Conservation (phyloP, 345 rosid genomes). For the Eucalyptus leucophloia region DNA sequence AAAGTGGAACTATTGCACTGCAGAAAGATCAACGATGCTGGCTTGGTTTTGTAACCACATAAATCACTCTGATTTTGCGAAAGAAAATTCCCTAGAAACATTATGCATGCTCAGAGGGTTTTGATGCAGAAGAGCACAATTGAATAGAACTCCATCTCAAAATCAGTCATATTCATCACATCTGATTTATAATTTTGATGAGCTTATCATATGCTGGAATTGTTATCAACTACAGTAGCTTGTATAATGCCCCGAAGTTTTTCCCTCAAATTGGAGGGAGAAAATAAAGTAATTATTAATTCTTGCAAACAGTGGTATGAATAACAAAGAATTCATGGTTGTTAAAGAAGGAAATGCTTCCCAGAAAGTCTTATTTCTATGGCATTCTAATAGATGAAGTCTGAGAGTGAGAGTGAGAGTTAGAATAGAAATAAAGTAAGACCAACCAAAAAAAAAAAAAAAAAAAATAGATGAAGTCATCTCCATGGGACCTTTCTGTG, state of each 20-base stretch:
- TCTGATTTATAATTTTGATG: background rate
- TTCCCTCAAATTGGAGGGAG: background rate
- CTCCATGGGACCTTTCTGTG: background rate
- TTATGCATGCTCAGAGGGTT: background rate
- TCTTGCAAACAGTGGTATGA: background rate
- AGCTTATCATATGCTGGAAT: background rate
- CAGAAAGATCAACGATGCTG: background rate
- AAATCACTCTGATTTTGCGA: background rate
- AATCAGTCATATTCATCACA: background rate
- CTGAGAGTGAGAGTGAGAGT: fast-evolving
- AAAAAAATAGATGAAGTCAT: background rate
- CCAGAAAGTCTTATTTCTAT: background rate
- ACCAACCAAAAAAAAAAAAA: fast-evolving
- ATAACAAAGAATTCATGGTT: background rate
- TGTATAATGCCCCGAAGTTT: background rate
- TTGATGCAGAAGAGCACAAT: background rate
- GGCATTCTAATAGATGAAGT: background rate
- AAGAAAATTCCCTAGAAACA: background rate
- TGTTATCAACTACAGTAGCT: background rate
- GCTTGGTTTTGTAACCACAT: background rate
- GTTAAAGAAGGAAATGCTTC: background rate
- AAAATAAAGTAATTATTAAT: background rate
- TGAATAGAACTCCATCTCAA: background rate
- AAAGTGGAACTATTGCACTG: background rate
- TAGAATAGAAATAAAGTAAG: fast-evolving